A percentile compares a stretch with the other conserved stretches of the same genome.
Evolutionary conservation across 1,139 yeast species (phyloP).

Genomic region (Geotrichum histeridarum): DNA sequence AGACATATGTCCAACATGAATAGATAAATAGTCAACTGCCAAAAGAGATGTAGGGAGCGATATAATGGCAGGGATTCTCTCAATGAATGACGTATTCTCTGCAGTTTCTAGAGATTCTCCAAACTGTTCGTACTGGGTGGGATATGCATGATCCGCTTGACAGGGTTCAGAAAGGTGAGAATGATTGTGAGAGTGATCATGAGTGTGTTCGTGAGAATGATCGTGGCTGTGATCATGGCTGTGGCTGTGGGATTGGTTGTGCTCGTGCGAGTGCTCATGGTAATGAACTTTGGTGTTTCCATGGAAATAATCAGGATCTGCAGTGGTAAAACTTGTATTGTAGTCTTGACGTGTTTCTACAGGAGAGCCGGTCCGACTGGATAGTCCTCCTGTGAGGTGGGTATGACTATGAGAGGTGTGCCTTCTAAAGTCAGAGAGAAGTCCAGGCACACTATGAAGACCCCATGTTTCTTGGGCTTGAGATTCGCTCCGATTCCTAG

Average conservation of each 20-base stretch:
- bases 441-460: constrained; percentile 38
- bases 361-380: constrained; percentile 21
- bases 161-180: constrained; percentile 10
- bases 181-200: constrained; percentile 11
- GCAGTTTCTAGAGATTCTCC: constrained; percentile 12
- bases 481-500: constrained; percentile 13
- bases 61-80: constrained; percentile 35
- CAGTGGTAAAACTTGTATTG: constrained; percentile 1
- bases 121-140: constrained; percentile 13
- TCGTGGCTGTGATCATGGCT: constrained; percentile 4
- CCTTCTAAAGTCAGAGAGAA: constrained; percentile 38
- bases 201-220: constrained; percentile 8
- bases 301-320: constrained; percentile 12
- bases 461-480: constrained; percentile 32
- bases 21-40: constrained; percentile 28
- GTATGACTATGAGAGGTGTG: constrained; percentile 31
- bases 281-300: not conserved
- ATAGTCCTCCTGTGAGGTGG: constrained; percentile 3
- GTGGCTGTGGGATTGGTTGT: constrained; percentile 10
- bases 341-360: constrained; percentile 8
- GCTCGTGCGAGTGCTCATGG: constrained; percentile 7
- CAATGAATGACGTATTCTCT: constrained; percentile 25
- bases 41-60: constrained; percentile 38
- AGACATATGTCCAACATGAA: constrained; percentile 18
- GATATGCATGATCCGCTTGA: constrained; percentile 1